A percentile compares a stretch with the other conserved stretches of the same genome.
These are phyloP conservation scores for Paraleonurus japonicus DNA, from an alignment of 257 asterid genomes.

Conservation along the genomic window DNA sequence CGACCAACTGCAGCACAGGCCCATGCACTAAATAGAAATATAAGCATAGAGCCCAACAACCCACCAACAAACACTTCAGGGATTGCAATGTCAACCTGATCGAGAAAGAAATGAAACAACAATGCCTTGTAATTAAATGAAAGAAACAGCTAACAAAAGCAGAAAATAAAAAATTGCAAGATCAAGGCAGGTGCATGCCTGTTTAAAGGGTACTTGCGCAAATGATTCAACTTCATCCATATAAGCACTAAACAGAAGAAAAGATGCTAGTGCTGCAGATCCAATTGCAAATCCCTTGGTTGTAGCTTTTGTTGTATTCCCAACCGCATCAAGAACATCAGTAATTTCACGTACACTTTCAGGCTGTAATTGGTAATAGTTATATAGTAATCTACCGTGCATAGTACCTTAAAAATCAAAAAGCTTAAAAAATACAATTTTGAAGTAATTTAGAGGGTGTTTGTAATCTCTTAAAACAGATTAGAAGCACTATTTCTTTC, in stretches of 20 bases:
- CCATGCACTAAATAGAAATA: constrained; percentile 96
- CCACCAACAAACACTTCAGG: constrained; percentile 99
- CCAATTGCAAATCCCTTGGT: constrained; percentile 99
- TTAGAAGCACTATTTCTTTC: background rate
- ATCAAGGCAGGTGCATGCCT: constrained; percentile 39
- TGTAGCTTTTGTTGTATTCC: constrained; percentile 99
- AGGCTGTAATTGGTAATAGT: constrained; percentile 56
- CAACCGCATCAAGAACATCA: constrained; percentile 97
- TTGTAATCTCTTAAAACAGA: background rate
- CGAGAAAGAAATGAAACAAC: constrained; percentile 1
- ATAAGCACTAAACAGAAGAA: constrained; percentile 96
- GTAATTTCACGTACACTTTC: constrained; percentile 97
- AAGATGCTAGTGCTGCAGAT: constrained; percentile 98
- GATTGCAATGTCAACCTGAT: constrained; percentile 92
- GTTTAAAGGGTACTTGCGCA: constrained; percentile 66
- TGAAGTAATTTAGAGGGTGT: background rate
- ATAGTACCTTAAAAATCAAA: constrained; percentile 1
- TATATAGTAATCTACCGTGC: background rate
- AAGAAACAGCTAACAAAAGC: constrained; percentile 4
- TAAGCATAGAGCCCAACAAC: constrained; percentile 94
- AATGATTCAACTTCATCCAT: constrained; percentile 98
- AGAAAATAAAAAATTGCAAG: constrained; percentile 15
- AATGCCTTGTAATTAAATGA: background rate
- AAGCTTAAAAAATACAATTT: background rate
- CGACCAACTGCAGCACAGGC: constrained; percentile 99